Conservation (phyloP, 768 basidiomycete genomes). For the Panellus pusillus region DNA sequence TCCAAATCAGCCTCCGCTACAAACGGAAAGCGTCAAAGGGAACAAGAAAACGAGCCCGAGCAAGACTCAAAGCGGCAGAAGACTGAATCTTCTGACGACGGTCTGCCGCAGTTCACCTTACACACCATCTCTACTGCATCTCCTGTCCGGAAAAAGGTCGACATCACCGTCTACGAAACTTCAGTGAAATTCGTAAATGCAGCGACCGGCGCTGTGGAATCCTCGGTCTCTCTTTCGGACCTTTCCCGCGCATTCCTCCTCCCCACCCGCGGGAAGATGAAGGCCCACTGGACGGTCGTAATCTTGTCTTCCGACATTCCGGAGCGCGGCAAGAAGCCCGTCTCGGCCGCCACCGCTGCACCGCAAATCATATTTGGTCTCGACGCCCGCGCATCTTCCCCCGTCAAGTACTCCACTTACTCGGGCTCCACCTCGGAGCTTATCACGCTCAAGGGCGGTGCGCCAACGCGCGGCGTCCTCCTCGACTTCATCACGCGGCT, state of each 20-base stretch:
- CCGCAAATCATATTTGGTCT: conserved; percentile 71
- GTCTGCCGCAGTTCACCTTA: conserved; percentile 54
- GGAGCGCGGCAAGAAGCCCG: conserved; percentile 38
- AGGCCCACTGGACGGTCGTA: conserved; percentile 72
- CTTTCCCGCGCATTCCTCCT: conserved; percentile 67
- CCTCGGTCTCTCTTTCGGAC: conserved; percentile 46
- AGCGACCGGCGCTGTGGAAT: conserved; percentile 47
- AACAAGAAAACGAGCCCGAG: conserved; percentile 28
- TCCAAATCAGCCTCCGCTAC: conserved; percentile 6
- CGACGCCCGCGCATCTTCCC: conserved; percentile 52
- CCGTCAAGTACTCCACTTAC: conserved; percentile 46
- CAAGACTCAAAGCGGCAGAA: conserved; percentile 35
- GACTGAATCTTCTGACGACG: conserved; percentile 28
- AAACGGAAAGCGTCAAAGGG: conserved; percentile 35
- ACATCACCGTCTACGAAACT: conserved; percentile 55
- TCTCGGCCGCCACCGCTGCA: conserved; percentile 34
- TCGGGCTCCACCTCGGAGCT: conserved; percentile 29
- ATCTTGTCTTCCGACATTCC: conserved; percentile 58
- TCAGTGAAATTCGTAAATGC: conserved; percentile 56
- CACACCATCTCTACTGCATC: conserved; percentile 69
- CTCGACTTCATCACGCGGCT: conserved; percentile 55
- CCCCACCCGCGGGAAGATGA: conserved; percentile 72
- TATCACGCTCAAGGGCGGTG: conserved; percentile 47
- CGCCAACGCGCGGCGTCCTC: conserved; percentile 49
- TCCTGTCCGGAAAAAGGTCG: conserved; percentile 74